Conservation (phyloP, 169 alveolate species). For the Perkinsus olseni region DNA sequence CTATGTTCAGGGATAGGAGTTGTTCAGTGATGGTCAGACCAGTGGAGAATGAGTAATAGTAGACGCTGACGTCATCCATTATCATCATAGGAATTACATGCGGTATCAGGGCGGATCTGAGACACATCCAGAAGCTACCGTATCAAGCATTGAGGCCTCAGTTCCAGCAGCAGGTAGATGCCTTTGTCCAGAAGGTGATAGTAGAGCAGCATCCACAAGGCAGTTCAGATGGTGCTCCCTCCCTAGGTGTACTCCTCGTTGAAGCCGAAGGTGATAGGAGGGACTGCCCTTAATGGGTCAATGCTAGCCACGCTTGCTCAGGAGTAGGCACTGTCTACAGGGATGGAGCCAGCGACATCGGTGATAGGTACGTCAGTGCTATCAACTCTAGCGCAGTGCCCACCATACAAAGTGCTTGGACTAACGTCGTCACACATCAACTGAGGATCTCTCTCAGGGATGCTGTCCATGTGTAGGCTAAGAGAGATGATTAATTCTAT, state of each 20-base stretch:
- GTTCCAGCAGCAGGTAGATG: slow-evolving; percentile 50
- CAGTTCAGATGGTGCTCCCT: too few relatives aligned
- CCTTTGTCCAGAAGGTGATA: slow-evolving; percentile 35
- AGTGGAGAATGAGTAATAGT: background rate
- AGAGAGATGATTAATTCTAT: too few relatives aligned
- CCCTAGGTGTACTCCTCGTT: background rate
- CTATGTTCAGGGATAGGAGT: slow-evolving; percentile 41
- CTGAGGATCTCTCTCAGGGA: background rate
- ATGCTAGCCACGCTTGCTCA: slow-evolving; percentile 42
- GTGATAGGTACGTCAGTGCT: slow-evolving; percentile 48
- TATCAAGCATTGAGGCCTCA: slow-evolving; percentile 54
- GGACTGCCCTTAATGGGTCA: slow-evolving; percentile 53
- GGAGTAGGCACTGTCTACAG: background rate
- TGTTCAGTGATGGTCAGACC: background rate
- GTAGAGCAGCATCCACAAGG: slow-evolving; percentile 40
- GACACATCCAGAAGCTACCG: slow-evolving; percentile 52
- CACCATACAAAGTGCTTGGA: slow-evolving; percentile 68
- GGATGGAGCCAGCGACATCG: background rate
- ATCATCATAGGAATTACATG: background rate
- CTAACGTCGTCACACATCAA: slow-evolving; percentile 12
- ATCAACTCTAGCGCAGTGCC: slow-evolving; percentile 67
- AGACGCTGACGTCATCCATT: background rate
- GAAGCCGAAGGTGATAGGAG: slow-evolving; percentile 48
- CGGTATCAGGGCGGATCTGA: slow-evolving; percentile 1
- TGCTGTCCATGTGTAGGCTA: background rate